phyloP scores from a whole-genome alignment of 2,329 filamentous ascomycete species.

The Ophiosphaerella korrae region DNA sequence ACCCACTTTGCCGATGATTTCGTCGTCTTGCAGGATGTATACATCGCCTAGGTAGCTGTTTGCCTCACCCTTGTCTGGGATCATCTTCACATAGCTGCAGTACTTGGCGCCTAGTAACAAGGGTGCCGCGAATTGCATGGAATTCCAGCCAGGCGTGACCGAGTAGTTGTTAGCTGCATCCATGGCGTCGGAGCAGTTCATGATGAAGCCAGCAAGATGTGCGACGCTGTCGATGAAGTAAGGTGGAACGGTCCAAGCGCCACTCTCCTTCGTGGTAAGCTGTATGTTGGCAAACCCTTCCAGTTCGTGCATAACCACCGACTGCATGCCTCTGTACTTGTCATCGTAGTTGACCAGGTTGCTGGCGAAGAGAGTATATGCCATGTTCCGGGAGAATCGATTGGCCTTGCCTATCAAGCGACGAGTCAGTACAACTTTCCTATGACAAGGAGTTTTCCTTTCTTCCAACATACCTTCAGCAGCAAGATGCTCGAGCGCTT shows the following conservation, averaged over 20 bases:
- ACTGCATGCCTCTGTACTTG: conserved; percentile 27
- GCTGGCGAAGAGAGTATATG: conserved; percentile 27
- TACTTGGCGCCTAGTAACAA: conserved; percentile 16
- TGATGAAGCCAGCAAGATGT: conserved; percentile 30
- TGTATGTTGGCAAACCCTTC: conserved; percentile 16
- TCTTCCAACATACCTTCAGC: too few relatives aligned
- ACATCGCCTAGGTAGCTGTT: conserved; percentile 45
- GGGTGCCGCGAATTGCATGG: conserved; percentile 26
- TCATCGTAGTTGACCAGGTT: conserved; percentile 26
- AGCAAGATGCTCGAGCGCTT: conserved; percentile 16
- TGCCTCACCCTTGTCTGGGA: too few relatives aligned
- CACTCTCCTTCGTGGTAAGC: neutral
- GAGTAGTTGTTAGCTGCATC: conserved; percentile 23
- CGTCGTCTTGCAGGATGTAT: conserved; percentile 43
- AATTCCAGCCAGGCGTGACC: conserved; percentile 28
- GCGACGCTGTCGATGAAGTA: conserved; percentile 32
- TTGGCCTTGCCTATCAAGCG: conserved; percentile 20
- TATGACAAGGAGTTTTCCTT: too few relatives aligned
- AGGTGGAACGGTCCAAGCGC: conserved; percentile 17
- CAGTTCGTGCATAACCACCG: conserved; percentile 23
- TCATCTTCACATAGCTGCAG: conserved; percentile 21
- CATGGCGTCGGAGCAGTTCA: conserved; percentile 24
- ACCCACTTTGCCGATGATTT: conserved; percentile 41
- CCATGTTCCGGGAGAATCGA: conserved; percentile 19
- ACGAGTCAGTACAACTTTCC: too few relatives aligned